Evolutionary conservation across 2,329 filamentous ascomycete genomes (phyloP).

Genomic region (Eutypella sp.): DNA sequence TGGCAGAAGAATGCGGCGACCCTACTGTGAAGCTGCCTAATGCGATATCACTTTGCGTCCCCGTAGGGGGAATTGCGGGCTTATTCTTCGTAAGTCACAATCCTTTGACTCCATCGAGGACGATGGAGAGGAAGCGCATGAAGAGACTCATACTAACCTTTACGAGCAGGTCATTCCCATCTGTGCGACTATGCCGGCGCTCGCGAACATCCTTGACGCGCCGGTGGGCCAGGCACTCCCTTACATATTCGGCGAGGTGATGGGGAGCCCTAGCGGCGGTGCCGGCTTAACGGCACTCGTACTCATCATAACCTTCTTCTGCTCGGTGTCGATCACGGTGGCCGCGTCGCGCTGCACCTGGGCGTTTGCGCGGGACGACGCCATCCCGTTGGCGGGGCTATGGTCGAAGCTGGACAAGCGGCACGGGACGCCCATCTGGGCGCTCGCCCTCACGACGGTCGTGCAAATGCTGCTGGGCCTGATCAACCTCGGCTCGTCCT

Average conservation of each 20-base stretch:
- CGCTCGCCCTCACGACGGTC: slow-evolving; percentile 49
- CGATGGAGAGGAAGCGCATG: too few species aligned
- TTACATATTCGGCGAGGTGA: slow-evolving; percentile 45
- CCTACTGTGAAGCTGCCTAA: slow-evolving; percentile 47
- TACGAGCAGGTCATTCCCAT: slow-evolving; percentile 47
- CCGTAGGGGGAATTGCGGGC: slow-evolving; percentile 48
- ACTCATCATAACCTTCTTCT: slow-evolving; percentile 52
- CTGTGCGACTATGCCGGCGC: slow-evolving; percentile 37
- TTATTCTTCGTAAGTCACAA: slow-evolving; percentile 44
- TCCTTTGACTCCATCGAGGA: too few species aligned
- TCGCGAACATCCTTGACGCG: slow-evolving; percentile 40
- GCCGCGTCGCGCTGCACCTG: slow-evolving; percentile 62
- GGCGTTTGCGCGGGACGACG: slow-evolving; percentile 57
- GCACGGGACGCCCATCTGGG: slow-evolving; percentile 50
- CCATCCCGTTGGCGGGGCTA: slow-evolving; percentile 45
- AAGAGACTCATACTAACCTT: too few species aligned
- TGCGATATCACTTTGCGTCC: slow-evolving; percentile 47
- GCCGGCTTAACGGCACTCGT: slow-evolving; percentile 48
- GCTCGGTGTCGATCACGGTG: slow-evolving; percentile 61
- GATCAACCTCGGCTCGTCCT: slow-evolving; percentile 53
- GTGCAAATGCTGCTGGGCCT: slow-evolving; percentile 50
- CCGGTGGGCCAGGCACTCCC: slow-evolving; percentile 50
- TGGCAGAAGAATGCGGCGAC: slow-evolving; percentile 55
- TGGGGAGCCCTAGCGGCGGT: slow-evolving; percentile 46
- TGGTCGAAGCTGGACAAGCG: slow-evolving; percentile 48